Conservation (phyloP, 805 yeast species). For the Yarrowia deformans region DNA sequence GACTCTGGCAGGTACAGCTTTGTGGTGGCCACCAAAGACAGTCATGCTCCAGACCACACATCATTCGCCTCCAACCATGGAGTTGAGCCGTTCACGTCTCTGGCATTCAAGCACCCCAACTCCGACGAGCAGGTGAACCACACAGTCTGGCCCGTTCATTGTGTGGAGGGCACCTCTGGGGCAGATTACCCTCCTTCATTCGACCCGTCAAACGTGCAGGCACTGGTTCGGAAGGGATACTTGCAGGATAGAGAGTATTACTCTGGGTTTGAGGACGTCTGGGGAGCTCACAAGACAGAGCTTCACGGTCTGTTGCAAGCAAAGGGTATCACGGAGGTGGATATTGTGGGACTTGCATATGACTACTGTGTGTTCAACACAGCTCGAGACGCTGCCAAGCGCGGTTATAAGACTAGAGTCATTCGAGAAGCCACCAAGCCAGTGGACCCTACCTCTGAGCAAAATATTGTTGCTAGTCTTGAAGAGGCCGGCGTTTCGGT, state of each 20-base stretch:
- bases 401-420: constrained; percentile 72
- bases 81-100: constrained; percentile 58
- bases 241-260: constrained; percentile 79
- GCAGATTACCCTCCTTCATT: constrained; percentile 66
- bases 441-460: constrained; percentile 3
- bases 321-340: constrained; percentile 64
- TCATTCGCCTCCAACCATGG: constrained; percentile 81
- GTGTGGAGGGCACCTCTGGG: constrained; percentile 76
- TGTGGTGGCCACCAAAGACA: constrained; percentile 79
- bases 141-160: constrained; percentile 88
- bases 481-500: background rate
- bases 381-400: constrained; percentile 67
- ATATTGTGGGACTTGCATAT: constrained; percentile 81
- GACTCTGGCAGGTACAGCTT: constrained; percentile 61
- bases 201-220: constrained; percentile 51
- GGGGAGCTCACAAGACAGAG: constrained; percentile 76
- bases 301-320: constrained; percentile 58
- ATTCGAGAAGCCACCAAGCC: constrained; percentile 13
- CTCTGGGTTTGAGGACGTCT: constrained; percentile 83
- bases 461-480: background rate
- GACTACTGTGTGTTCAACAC: constrained; percentile 86
- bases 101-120: constrained; percentile 61
- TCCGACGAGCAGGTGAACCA: constrained; percentile 49
- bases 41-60: constrained; percentile 83
- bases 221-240: constrained; percentile 73